Conservation (phyloP, 352 stramenopile species). For the Phytophthora boehmeriae region DNA sequence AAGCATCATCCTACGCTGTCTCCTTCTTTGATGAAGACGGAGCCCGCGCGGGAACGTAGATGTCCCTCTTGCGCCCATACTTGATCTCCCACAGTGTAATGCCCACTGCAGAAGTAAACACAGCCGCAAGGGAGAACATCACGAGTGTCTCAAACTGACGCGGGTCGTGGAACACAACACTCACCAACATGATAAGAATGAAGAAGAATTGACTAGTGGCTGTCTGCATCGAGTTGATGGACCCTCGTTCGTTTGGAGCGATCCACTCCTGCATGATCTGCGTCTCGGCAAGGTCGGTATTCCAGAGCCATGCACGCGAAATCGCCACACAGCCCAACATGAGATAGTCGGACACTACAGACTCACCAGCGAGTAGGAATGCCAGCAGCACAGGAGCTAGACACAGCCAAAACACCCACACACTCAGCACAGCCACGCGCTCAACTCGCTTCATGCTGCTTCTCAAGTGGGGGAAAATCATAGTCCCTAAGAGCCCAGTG, state of each 20-base stretch:
- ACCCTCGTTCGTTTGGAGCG: conserved; percentile 46
- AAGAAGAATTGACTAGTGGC: conserved; percentile 70
- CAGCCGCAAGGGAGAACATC: conserved; percentile 51
- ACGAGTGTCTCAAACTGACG: conserved; percentile 63
- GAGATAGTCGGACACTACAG: conserved; percentile 52
- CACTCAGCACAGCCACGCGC: conserved; percentile 51
- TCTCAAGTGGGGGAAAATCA: conserved; percentile 49
- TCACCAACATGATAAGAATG: conserved; percentile 55
- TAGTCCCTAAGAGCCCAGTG: conserved; percentile 53
- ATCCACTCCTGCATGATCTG: conserved; percentile 82
- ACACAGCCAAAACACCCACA: conserved; percentile 71
- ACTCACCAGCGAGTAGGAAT: conserved; percentile 53
- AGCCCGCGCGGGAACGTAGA: conserved; percentile 29
- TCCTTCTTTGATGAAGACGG: conserved; percentile 15
- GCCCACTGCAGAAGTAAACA: conserved; percentile 51
- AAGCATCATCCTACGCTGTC: not conserved
- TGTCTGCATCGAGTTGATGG: conserved; percentile 73
- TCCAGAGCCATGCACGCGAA: conserved; percentile 66
- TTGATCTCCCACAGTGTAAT: conserved; percentile 58
- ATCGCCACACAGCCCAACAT: conserved; percentile 58
- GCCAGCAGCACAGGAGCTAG: conserved; percentile 43
- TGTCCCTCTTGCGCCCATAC: conserved; percentile 46
- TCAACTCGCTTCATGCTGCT: conserved; percentile 42
- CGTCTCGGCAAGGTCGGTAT: conserved; percentile 59
- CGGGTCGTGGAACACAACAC: conserved; percentile 60